Evolutionary conservation across 2,329 filamentous ascomycete genomes (phyloP), one percentile per base, ranked within the genome.

Genomic region (Fusarium annulatum): DNA sequence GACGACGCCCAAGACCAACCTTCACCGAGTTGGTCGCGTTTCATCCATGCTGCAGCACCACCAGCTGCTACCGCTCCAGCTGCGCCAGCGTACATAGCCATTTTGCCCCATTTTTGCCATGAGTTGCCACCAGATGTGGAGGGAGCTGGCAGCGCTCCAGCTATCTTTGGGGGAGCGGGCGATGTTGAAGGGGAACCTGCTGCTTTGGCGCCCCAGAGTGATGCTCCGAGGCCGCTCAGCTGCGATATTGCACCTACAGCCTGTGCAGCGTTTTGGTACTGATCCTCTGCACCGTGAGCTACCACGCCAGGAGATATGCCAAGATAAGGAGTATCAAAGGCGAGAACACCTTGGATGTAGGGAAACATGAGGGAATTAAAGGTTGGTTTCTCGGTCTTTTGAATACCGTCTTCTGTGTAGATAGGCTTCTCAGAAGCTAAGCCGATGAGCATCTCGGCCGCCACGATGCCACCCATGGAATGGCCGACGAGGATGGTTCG

Each of bases 401-500:
- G 78, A 59, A 83, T 80, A 41, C 82, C 84, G 76, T 84, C 83
- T 66, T 84, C 81, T 41, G 85, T 85, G 73, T 86, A 85, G 73
- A 90, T 87, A 65, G 88, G 87, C 69, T 83, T 82, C 61, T 90
- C 88, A 12, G 86, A 87, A 2, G 87, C 84, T 58, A 98, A 88
- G 45, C 91, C 88, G 76, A 98, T 89, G 71, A 96, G 87, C 19
- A 94, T 93, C 80, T 98, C 96, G 39, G 95, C 96, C 16, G 94
- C 96, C 52, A 98, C 95, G 77, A 98, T 98, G 76, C 96, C 96
- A 76, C 93, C 93, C 93, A 93, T 98, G 14, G 93, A 95, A 81
- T 98, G 95, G 30, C 95, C 95, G 64, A 97, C 85, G 21, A 98
- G 88, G 52, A 97, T 88, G 34, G 93, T 92, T 78, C 91, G 92